Percentiles rank a stretch among this genome's conserved stretches.
Evolutionary conservation across 1,284 basidiomycete species (phyloP).

Genomic region (Filobasidium uniguttulatum): DNA sequence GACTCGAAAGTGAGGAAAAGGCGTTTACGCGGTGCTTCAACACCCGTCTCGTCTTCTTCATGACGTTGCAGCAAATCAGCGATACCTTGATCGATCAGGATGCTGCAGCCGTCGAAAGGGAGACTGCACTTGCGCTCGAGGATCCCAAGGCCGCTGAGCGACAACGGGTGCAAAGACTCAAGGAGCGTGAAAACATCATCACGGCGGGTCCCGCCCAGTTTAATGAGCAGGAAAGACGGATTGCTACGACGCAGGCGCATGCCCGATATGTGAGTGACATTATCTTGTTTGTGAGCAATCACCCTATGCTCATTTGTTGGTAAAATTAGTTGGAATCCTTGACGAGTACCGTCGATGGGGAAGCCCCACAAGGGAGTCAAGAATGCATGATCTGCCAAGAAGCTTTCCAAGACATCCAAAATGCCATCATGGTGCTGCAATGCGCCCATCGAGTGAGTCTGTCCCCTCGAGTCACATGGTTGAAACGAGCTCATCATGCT

Average conservation of each 20-base stretch:
- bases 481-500: neutral
- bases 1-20: neutral
- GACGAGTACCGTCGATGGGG: constrained; percentile 15
- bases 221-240: constrained; percentile 1
- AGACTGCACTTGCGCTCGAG: neutral
- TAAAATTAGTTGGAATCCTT: constrained; percentile 4
- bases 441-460: neutral
- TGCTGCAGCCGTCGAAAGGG: neutral
- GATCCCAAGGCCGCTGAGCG: neutral
- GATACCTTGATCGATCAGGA: constrained; percentile 7
- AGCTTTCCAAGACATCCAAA: neutral
- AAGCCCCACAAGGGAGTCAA: constrained; percentile 2
- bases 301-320: constrained; percentile 8
- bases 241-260: neutral
- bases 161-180: neutral
- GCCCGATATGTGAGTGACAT: constrained; percentile 4
- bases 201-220: neutral
- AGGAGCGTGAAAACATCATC: neutral
- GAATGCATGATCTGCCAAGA: constrained; percentile 2
- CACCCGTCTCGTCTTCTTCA: neutral
- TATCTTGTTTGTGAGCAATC: neutral
- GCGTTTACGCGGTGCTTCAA: neutral
- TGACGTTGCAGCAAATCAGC: neutral
- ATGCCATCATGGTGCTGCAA: neutral
- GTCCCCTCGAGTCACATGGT: too few relatives aligned